These are phyloP conservation scores for Pyronema domesticum DNA, from an alignment of 495 filamentous ascomycete genomes.

Conservation along the genomic window DNA sequence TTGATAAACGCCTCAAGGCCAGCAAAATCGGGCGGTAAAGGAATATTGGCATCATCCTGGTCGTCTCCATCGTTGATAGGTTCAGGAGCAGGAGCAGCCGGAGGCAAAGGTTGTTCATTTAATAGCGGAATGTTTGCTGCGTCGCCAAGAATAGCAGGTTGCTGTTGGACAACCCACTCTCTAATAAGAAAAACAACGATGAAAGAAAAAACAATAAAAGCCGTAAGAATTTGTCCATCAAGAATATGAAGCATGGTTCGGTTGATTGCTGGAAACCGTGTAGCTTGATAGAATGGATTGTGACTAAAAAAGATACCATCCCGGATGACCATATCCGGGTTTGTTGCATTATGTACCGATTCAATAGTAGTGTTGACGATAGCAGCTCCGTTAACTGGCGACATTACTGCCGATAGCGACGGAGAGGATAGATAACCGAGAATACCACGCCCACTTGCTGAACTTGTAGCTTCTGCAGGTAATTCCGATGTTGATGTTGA, in stretches of 20 bases:
- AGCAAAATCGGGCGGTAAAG: not conserved
- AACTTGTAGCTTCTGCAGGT: constrained; percentile 6
- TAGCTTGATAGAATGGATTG: constrained; percentile 37
- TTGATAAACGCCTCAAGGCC: not conserved
- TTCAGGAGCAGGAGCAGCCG: not conserved
- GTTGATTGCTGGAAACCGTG: constrained; percentile 56
- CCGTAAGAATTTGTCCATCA: constrained; percentile 84
- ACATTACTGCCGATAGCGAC: constrained; percentile 10
- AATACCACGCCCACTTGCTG: constrained; percentile 16
- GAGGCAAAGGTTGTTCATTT: constrained; percentile 30
- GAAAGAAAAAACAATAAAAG: constrained; percentile 76
- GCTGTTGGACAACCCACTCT: constrained; percentile 96
- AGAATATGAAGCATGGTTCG: constrained; percentile 52
- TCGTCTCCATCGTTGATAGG: not conserved
- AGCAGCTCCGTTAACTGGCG: constrained; percentile 16
- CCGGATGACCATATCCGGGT: not conserved
- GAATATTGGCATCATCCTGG: not conserved
- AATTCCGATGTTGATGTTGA: not conserved
- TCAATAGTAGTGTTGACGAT: constrained; percentile 6
- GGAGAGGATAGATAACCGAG: constrained; percentile 14
- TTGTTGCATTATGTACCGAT: constrained; percentile 3
- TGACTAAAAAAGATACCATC: constrained; percentile 21
- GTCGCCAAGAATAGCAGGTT: constrained; percentile 45
- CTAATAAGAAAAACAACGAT: constrained; percentile 89
- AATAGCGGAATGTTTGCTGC: constrained; percentile 25